Base-by-base conservation (phyloP, 2,329 filamentous ascomycete genomes). In the Paracamarosporium sp. region DNA sequence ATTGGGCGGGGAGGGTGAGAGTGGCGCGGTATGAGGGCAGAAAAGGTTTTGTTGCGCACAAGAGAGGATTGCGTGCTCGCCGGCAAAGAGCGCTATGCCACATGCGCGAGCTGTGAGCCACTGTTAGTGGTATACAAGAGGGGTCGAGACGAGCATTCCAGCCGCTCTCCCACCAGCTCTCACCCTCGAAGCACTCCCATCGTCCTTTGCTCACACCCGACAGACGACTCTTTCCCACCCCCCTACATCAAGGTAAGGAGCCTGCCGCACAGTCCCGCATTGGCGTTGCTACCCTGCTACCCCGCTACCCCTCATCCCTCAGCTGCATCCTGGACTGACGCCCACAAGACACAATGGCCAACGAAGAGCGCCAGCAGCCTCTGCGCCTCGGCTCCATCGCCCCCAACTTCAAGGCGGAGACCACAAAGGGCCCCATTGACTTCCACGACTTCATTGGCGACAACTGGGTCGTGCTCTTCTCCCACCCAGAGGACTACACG, bases 381-480 rank as follows among this genome's bases (percentile, higher is more conserved):
- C 84, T 90, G 76, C 87, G 87, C 72, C 83, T 90, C 69, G 87
- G 87, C 75, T 87, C 82, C 76, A 82, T 80, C 71, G 88, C 88
- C 70, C 88, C 88, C 67, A 86, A 90, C 81, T 90, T 90, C 82
- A 78, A 88, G 68, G 86, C 88, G 60, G 83, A 88, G 70, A 89
- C 88, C 67, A 90, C 88, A 63, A 74, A 81, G 62, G 88, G 88
- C 57, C 81, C 82, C 53, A 89, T 90, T 74, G 83, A 89, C 78
- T 90, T 90, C 82, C 88, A 90, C 80, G 66, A 89, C 67, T 90
- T 86, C 81, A 88, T 90, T 65, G 88, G 86, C 69, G 82, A 89
- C 80, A 86, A 83, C 67, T 90, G 88, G 87, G 85, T 88, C 59
- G 82, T 90, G 62, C 83, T 90, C 65, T 90, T 90, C 83, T 90